Evolutionary conservation across 176 grass and related monocot species (phyloP).

Genomic region (Alopecurus myosuroides): DNA sequence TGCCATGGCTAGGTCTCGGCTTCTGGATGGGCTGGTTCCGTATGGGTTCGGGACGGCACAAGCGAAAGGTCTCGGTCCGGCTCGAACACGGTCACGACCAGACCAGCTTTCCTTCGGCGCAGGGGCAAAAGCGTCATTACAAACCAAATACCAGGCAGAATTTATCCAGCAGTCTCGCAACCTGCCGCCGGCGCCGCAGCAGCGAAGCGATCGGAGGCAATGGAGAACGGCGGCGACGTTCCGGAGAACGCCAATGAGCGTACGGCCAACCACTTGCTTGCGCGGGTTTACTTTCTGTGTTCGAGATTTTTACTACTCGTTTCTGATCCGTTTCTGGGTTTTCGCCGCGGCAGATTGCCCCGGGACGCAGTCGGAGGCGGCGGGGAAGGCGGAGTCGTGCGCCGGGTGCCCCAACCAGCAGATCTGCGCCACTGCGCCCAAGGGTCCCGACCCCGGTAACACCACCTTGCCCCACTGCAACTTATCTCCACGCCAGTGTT

Average conservation of each 20-base stretch:
- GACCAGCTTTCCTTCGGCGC: background rate
- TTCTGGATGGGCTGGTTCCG: slow-evolving; percentile 9
- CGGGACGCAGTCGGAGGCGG: slow-evolving; percentile 63
- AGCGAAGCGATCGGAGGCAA: background rate
- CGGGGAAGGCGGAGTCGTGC: slow-evolving; percentile 66
- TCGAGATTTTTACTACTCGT: background rate
- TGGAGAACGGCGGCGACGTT: slow-evolving; percentile 32
- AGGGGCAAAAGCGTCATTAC: background rate
- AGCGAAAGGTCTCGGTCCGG: background rate
- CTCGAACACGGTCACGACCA: background rate
- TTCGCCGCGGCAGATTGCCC: slow-evolving; percentile 51
- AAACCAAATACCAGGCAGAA: background rate
- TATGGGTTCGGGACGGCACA: slow-evolving; percentile 1
- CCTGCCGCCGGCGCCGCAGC: background rate
- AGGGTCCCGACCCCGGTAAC: slow-evolving; percentile 71
- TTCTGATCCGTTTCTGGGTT: slow-evolving; percentile 12
- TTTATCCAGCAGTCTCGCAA: background rate
- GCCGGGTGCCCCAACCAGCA: slow-evolving; percentile 84
- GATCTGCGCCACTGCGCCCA: slow-evolving; percentile 60
- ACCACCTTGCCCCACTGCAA: background rate
- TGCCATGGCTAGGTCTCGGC: slow-evolving; percentile 17
- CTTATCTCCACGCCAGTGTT: background rate
- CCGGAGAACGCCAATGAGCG: slow-evolving; percentile 70
- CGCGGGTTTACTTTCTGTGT: background rate
- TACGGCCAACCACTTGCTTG: background rate